Percentiles rank a stretch among this genome's conserved stretches.
Conservation (phyloP, 306 rosid species). For the Hippophae rhamnoides region DNA sequence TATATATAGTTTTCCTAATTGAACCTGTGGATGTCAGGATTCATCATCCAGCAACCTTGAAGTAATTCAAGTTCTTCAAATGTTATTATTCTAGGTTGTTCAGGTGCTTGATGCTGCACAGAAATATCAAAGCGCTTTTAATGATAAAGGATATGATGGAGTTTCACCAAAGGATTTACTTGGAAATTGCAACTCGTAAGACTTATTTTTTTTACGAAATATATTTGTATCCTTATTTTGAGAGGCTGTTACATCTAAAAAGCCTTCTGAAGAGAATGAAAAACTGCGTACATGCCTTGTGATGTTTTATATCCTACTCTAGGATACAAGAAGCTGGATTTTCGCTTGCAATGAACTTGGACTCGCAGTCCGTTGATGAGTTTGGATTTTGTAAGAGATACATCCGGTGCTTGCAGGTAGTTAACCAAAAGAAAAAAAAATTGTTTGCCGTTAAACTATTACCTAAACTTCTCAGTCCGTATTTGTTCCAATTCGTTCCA, state of each 20-base stretch:
- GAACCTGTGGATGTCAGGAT: conserved; percentile 2
- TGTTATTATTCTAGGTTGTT: conserved; percentile 16
- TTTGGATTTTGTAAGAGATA: conserved; percentile 20
- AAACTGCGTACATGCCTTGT: background rate
- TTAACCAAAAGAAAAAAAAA: background rate
- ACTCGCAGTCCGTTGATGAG: conserved; percentile 12
- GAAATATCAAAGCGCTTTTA: conserved; percentile 12
- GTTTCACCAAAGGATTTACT: conserved; percentile 6
- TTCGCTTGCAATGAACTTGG: conserved; percentile 15
- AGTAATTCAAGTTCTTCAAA: conserved; percentile 3
- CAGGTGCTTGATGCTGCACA: conserved; percentile 27
- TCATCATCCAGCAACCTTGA: background rate
- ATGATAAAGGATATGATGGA: conserved; percentile 11
- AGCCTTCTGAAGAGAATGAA: too few species aligned
- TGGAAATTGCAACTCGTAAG: conserved; percentile 17
- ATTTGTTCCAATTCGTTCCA: background rate
- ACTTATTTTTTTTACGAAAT: background rate
- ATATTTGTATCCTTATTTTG: background rate
- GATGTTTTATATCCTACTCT: background rate
- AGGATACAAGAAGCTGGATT: conserved; percentile 20
- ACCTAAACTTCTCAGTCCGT: background rate
- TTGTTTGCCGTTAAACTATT: conserved; percentile 3
- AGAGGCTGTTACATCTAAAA: too few species aligned
- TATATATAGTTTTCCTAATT: too few species aligned
- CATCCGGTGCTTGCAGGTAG: conserved; percentile 26